Base-by-base conservation (phyloP, 768 basidiomycete genomes). In the Boletus coccyginus region DNA sequence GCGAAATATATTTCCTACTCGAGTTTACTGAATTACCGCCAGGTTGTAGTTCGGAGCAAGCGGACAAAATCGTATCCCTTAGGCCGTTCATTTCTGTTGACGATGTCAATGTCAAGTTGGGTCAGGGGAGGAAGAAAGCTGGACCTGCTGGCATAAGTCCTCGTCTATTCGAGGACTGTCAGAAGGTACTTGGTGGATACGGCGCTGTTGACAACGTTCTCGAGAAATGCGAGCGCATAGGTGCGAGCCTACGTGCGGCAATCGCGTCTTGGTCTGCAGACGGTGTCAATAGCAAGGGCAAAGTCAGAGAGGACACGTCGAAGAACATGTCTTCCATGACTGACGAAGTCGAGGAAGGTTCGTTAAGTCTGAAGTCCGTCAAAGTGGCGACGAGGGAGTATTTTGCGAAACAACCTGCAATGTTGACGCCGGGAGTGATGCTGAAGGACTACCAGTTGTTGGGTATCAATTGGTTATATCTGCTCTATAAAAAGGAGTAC, bases 371-470 rank as follows among this genome's bases (percentile, higher is more conserved):
- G 33, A 73, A 75, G 33, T 74, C 82, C 3, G 65, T 87, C 57
- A 70, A 74, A 39, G 63, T 74, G 17, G 62, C 73, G 47, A 66
- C 80, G 33, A 77, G 78, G 52, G 86, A 86, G 59, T 97, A 89
- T 69, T 78, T 98, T 60, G 76, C 82, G 44, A 71, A 74, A 38
- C 94, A 97, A 64, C 97, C 97, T 10, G 73, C 79, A 13, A 70
- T 82, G 32, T 73, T 97, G 10, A 77, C 82, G 41, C 74, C 84
- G 32, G 81, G 80, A 45, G 85, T 95, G 56, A 78, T 77, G 64
- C 77, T 99, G 65, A 99, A 99, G 77, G 95, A 96, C 63, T 99
- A 99, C 71, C 96, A 99, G 72, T 77, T 98, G 56, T 79, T 98
- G 55, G 97, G 97, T n/a, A 81, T 99, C 52, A 99, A 98, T 70